Base-by-base conservation (phyloP, 768 basidiomycete genomes). In the Phanerodontia chrysosporium region DNA sequence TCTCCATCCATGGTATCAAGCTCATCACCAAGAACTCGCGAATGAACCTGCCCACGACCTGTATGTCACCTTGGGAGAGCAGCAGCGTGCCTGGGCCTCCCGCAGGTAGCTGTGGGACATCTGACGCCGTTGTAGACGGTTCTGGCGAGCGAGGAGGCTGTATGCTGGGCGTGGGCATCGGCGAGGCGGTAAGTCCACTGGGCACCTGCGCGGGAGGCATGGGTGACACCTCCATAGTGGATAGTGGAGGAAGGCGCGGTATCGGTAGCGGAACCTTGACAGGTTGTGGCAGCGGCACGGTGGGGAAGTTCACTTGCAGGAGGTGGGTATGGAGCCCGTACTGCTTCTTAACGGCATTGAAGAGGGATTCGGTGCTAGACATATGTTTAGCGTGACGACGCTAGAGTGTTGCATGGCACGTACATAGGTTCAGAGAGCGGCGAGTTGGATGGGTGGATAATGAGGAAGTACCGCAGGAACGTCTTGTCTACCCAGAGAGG, bases 1-100 rank as follows among this genome's bases (percentile, higher is more conserved):
- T 92, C 74, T 98, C 96, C 92, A 98, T 95, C 92, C 92, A 98
- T 0, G 95, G 95, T 2, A 98, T 71, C 46, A 98, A 73, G 67
- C 90, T 95, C 85, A 90, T 92, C 12, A 87, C 85, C 3, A 92
- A 79, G 64, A 98, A 89, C 71, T 97, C 95, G 46, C 94, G 82
- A 10, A 92, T 81, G 66, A 98, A 93, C 55, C 83, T 82, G 0
- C 85, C 85, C 6, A 86, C 82, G 64, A 84, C 81, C 55, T 87
- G 81, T 14, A 92, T 88, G 73, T 96, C 94, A 49, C 75, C 73
- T 65, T 92, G 85, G 9, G 75, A 77, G 75, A 95, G 75, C 30
- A 75, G 72, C 39, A 92, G 65, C 10, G 71, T 69, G 51, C 35
- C 36, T 8, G 16, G 36, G 2, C 10, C 45, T 18, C 25, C 27